Evolutionary conservation across 805 yeast genomes (phyloP), one percentile per base, ranked within the genome.

Genomic region (Peterozyma xylosa): DNA sequence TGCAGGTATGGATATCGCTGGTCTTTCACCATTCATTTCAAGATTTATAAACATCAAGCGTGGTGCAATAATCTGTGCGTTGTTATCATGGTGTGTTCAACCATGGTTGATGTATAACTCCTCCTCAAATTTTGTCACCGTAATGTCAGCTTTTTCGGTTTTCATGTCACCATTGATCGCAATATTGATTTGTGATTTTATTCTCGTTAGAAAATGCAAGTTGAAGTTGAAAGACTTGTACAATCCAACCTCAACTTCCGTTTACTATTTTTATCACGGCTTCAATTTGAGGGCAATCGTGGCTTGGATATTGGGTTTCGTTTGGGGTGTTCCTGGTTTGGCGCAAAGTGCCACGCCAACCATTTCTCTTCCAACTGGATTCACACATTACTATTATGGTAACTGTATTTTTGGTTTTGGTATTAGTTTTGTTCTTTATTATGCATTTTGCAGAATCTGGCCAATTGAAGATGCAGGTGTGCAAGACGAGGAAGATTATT

Each of bases 331-430:
- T 21, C 80, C 80, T 3, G 80, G 80, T 33, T 57, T 71, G 11
- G 52, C 62, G 56, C 50, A 65, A 59, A 50, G 64, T 53, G 48
- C 47, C 13, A 53, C 51, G 37, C 41, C 48, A 7, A 39, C 21
- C 18, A 42, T 53, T 36, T 83, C 51, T 68, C 78, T 50, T 91
- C 91, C 62, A 2, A 49, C 62, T 3, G 78, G 78, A n/a, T 60
- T 66, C 13, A 55, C 59, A 7, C 64, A 69, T 45, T 70, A 63
- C 51, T 73, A 63, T 53, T 58, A 67, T 42, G 75, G 72, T 42
- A 71, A 69, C 45, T 60, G 67, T 15, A 58, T 73, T 47, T 72
- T 70, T 50, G 68, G 70, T 0, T 82, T 81, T 58, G 49, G 76
- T 35, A 58, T 72, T 1, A 66, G 87, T 0, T 76, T 71, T 44